phyloP scores from a whole-genome alignment of 352 stramenopile genomes.

The Phytophthora palmivora region DNA sequence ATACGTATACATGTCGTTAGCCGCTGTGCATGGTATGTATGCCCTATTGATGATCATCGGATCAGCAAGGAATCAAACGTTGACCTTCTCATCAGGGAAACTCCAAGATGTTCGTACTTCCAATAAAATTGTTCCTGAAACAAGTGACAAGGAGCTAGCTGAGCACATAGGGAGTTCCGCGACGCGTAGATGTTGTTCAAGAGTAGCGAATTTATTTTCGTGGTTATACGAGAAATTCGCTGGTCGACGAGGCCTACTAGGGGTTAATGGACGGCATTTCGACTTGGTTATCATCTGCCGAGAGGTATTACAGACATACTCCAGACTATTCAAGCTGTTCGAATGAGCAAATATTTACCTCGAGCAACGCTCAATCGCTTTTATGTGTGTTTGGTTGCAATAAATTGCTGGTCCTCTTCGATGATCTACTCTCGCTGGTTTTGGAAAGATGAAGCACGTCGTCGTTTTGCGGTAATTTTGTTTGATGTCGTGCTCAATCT shows the following conservation, averaged over 20 bases:
- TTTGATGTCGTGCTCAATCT: slow-evolving; percentile 35
- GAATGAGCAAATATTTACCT: slow-evolving; percentile 37
- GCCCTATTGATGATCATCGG: slow-evolving; percentile 22
- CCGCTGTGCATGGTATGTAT: slow-evolving; percentile 19
- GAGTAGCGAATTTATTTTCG: slow-evolving; percentile 1
- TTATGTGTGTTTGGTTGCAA: slow-evolving; percentile 34
- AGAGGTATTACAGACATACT: slow-evolving; percentile 23
- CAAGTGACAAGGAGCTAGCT: neutral
- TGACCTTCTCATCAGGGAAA: slow-evolving; percentile 9
- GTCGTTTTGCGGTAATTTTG: slow-evolving; percentile 19
- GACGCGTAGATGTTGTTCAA: neutral
- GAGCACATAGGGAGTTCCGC: neutral
- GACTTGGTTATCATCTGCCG: slow-evolving; percentile 24
- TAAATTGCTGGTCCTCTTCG: slow-evolving; percentile 36
- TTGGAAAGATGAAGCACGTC: slow-evolving; percentile 23
- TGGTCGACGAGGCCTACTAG: neutral
- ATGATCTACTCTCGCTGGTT: slow-evolving; percentile 29
- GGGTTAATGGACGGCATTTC: slow-evolving; percentile 28
- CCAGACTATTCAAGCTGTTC: slow-evolving; percentile 29
- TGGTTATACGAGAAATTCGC: slow-evolving; percentile 1
- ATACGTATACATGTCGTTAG: slow-evolving; percentile 28
- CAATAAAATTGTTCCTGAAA: neutral
- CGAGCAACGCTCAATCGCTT: slow-evolving; percentile 38
- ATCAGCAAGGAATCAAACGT: slow-evolving; percentile 6
- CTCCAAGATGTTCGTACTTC: neutral